Conservation (phyloP, 2,329 filamentous ascomycete genomes). For the Fusarium anguioides region DNA sequence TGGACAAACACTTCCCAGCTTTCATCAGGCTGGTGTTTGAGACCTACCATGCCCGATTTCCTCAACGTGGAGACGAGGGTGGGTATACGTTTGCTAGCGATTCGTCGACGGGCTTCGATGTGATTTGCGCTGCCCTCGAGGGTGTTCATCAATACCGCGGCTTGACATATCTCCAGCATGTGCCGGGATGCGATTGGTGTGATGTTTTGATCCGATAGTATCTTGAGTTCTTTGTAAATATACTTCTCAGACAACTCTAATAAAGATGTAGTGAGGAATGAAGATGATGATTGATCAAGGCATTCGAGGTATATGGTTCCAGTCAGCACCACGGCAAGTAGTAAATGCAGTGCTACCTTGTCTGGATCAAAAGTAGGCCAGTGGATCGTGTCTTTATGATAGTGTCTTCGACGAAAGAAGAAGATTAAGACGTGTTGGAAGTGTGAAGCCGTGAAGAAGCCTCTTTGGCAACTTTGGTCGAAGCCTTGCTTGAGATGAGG, state of each 20-base stretch:
- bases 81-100: constrained; percentile 13
- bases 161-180: constrained; percentile 28
- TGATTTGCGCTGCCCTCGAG: constrained; percentile 16
- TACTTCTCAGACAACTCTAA: constrained; percentile 25
- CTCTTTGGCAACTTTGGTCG: background rate
- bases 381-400: constrained; percentile 13
- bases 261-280: background rate
- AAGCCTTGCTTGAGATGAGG: constrained; percentile 10
- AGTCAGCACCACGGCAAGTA: constrained; percentile 1
- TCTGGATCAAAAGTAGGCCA: constrained; percentile 36
- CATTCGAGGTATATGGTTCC: constrained; percentile 15
- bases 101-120: constrained; percentile 4
- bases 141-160: constrained; percentile 9
- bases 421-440: constrained; percentile 9
- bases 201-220: background rate
- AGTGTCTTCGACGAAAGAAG: constrained; percentile 21
- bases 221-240: constrained; percentile 20
- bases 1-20: constrained; percentile 21
- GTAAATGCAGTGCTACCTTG: constrained; percentile 1
- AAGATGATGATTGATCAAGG: background rate
- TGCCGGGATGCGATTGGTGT: background rate
- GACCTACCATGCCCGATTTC: background rate
- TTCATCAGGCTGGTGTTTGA: background rate
- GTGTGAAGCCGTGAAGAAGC: constrained; percentile 7
- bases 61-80: constrained; percentile 9